These are phyloP conservation scores for Ensete ventricosum DNA, from an alignment of 176 grass and related monocot genomes.

Conservation along the genomic window DNA sequence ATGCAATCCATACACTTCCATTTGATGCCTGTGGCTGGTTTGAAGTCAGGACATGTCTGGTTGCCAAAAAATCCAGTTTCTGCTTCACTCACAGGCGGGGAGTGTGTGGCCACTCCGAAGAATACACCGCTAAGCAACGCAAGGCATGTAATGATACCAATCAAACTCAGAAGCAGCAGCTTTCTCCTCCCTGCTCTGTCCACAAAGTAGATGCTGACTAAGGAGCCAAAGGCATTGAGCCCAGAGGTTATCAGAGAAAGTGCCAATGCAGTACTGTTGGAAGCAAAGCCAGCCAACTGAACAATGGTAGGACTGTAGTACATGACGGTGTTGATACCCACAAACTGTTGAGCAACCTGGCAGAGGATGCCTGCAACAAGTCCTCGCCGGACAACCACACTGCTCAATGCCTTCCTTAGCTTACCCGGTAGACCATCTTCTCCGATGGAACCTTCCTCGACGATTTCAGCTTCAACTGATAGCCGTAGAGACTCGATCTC, in stretches of 20 bases:
- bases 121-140: constrained; percentile 57
- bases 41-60: constrained; percentile 51
- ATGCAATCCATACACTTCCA: constrained; percentile 82
- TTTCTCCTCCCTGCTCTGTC: constrained; percentile 59
- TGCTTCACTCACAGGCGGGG: constrained; percentile 37
- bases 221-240: constrained; percentile 66
- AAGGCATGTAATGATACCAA: constrained; percentile 63
- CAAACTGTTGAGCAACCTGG: constrained; percentile 88
- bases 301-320: constrained; percentile 98
- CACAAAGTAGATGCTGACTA: constrained; percentile 92
- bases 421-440: constrained; percentile 40
- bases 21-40: constrained; percentile 3
- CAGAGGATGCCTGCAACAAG: constrained; percentile 63
- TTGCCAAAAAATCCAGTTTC: constrained; percentile 46
- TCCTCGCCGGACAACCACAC: constrained; percentile 55
- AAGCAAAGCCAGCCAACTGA: constrained; percentile 75
- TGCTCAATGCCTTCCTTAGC: constrained; percentile 61
- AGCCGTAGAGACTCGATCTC: constrained; percentile 67
- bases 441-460: constrained; percentile 64
- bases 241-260: constrained; percentile 87
- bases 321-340: constrained; percentile 97
- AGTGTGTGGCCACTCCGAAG: constrained; percentile 41
- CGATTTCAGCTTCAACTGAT: constrained; percentile 73
- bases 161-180: constrained; percentile 72
- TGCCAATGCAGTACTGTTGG: constrained; percentile 70